These are phyloP conservation scores for Termitomyces bulborhizus DNA, from an alignment of 768 basidiomycete genomes.

Conservation along the genomic window DNA sequence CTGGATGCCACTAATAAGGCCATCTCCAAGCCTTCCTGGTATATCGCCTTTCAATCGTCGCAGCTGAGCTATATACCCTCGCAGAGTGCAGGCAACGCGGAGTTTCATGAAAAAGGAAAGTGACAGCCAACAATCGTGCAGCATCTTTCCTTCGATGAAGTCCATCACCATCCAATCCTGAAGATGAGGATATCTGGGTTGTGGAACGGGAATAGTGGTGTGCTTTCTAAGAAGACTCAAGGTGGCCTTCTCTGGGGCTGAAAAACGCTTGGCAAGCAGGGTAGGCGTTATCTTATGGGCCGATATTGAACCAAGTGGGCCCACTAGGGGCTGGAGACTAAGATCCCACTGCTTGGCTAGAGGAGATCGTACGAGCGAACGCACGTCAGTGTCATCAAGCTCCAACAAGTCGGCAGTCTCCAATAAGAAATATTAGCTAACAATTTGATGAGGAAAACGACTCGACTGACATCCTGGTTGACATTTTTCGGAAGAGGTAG, in stretches of 20 bases:
- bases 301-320: not conserved
- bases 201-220: constrained; percentile 7
- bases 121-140: constrained; percentile 19
- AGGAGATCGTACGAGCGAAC: not conserved
- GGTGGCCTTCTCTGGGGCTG: not conserved
- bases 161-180: constrained; percentile 16
- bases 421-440: not conserved
- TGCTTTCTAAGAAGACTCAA: constrained; percentile 1
- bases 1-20: not conserved
- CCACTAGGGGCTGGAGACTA: not conserved
- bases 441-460: too few relatives aligned
- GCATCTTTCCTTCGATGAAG: constrained; percentile 17
- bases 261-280: not conserved
- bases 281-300: constrained; percentile 1
- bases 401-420: constrained; percentile 1
- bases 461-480: not conserved
- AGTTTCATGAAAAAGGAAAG: constrained; percentile 16
- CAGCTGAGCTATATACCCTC: constrained; percentile 21
- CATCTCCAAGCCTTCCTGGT: not conserved
- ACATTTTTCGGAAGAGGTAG: not conserved
- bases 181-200: not conserved
- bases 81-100: constrained; percentile 20
- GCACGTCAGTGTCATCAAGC: not conserved
- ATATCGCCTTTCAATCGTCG: constrained; percentile 6
- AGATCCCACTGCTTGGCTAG: not conserved